phyloP scores from a whole-genome alignment of 805 yeast genomes.

The Myxozyma vanderwaltii region DNA sequence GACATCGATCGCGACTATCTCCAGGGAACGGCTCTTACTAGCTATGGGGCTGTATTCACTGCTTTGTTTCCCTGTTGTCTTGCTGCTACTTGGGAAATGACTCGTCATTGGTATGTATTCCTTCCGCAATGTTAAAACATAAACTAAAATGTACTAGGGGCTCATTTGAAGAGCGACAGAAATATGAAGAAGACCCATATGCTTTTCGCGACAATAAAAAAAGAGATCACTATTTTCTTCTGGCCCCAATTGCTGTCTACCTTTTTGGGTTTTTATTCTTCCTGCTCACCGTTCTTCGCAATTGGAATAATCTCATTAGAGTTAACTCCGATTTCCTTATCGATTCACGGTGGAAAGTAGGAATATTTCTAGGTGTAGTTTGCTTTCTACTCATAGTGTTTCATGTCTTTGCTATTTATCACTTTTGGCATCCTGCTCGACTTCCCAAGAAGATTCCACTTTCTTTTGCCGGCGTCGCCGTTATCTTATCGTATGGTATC shows the following conservation, averaged over 20 bases:
- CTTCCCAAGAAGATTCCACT: constrained; percentile 33
- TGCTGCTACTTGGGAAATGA: constrained; percentile 37
- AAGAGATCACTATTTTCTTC: constrained; percentile 34
- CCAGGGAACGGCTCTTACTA: constrained; percentile 36
- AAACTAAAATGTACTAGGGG: constrained; percentile 23
- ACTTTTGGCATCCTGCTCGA: constrained; percentile 32
- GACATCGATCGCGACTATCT: constrained; percentile 40
- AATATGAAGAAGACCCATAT: constrained; percentile 37
- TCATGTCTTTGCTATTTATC: constrained; percentile 31
- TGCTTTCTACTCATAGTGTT: constrained; percentile 32
- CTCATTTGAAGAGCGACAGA: constrained; percentile 38
- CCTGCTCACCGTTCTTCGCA: constrained; percentile 38
- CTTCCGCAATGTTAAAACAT: neutral
- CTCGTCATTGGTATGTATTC: constrained; percentile 36
- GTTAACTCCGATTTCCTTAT: constrained; percentile 17
- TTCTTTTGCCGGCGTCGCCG: constrained; percentile 20
- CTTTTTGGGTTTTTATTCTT: constrained; percentile 35
- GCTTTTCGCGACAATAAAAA: constrained; percentile 30
- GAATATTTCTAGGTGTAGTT: constrained; percentile 35
- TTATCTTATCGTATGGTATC: constrained; percentile 31
- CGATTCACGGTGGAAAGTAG: constrained; percentile 39
- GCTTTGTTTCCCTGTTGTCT: constrained; percentile 34
- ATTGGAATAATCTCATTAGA: constrained; percentile 33
- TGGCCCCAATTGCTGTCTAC: constrained; percentile 38
- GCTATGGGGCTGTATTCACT: constrained; percentile 36